Base-by-base conservation (phyloP, 768 basidiomycete species). In the Russula abietina region DNA sequence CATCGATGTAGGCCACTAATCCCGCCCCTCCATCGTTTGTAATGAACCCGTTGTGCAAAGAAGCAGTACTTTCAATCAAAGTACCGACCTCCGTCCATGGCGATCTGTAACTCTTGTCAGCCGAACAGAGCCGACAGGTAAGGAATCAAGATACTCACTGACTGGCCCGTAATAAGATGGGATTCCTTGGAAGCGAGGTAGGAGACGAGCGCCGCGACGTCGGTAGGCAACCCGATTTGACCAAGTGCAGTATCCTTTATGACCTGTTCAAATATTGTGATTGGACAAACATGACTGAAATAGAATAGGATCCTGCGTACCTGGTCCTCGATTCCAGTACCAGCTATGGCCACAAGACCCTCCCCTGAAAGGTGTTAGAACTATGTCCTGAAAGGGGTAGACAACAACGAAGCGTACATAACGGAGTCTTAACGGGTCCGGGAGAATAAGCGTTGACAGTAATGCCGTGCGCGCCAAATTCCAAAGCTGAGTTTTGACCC, bases 121-220 rank as follows among this genome's bases (percentile, higher is more conserved):
- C 16, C 45, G 53, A 59, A 22, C 22, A n/a, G 17, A 12, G n/a
- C 17, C 17, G 26, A 54, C 54, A 14, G n/a, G 17, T 24, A 19
- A 38, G 19, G 49, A 28, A 26, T 16, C 22, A 50, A 56, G 50
- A 26, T 38, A 33, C 65, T 46, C 55, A 67, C 66, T 14, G 65
- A 38, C 22, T 66, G 66, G 14, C 74, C 74, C 0, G 74, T 74
- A 11, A 74, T 70, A 48, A 70, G 73, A 10, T 57, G 41, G 3
- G 74, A 69, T 19, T 72, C 68, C 46, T 70, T 67, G 10, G 71
- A 70, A 7, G 71, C 74, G 28, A 75, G 67, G 67, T 71, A 75
- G 7, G 73, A 71, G 1, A 75, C 74, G 2, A 75, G 38, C 10
- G 55, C 57, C 2, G 74, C 72, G 30, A 75, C 60, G 48, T 75